phyloP scores from a whole-genome alignment of 2,329 filamentous ascomycete genomes.

The Elsinoe fawcettii region DNA sequence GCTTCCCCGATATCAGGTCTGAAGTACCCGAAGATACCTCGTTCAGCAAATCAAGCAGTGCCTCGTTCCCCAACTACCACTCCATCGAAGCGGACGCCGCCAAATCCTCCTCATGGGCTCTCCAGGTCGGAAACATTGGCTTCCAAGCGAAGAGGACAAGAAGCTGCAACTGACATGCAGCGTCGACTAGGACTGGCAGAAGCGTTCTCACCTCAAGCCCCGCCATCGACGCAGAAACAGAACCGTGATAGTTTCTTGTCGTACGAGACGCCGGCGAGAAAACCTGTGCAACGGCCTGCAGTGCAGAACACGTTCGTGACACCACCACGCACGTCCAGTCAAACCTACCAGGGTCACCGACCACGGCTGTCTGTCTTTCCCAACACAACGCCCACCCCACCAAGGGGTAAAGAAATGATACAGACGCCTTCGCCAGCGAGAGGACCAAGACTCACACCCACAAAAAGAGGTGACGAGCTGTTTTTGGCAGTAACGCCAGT shows the following conservation, averaged over 20 bases:
- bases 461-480: constrained; percentile 57
- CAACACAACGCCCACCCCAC: constrained; percentile 4
- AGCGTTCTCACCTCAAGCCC: constrained; percentile 17
- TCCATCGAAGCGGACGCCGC: constrained; percentile 4
- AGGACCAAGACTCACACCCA: constrained; percentile 60
- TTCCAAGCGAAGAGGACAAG: constrained; percentile 31
- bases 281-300: constrained; percentile 14
- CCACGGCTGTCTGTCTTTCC: constrained; percentile 14
- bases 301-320: constrained; percentile 11
- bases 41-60: constrained; percentile 40
- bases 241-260: constrained; percentile 16
- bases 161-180: constrained; percentile 31
- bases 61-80: constrained; percentile 28
- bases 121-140: constrained; percentile 25
- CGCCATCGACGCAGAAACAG: constrained; percentile 17
- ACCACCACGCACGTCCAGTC: constrained; percentile 17
- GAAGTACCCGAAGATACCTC: constrained; percentile 42
- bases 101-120: constrained; percentile 1
- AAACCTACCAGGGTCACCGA: constrained; percentile 18
- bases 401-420: constrained; percentile 15
- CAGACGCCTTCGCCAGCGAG: constrained; percentile 40
- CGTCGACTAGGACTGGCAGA: constrained; percentile 24
- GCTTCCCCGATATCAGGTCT: constrained; percentile 39
- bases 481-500: constrained; percentile 38
- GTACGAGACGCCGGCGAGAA: constrained; percentile 11